Percentiles rank a stretch among this genome's conserved stretches.
Evolutionary conservation across 345 rosid genomes (phyloP).

Genomic region (Citrus trifoliata): DNA sequence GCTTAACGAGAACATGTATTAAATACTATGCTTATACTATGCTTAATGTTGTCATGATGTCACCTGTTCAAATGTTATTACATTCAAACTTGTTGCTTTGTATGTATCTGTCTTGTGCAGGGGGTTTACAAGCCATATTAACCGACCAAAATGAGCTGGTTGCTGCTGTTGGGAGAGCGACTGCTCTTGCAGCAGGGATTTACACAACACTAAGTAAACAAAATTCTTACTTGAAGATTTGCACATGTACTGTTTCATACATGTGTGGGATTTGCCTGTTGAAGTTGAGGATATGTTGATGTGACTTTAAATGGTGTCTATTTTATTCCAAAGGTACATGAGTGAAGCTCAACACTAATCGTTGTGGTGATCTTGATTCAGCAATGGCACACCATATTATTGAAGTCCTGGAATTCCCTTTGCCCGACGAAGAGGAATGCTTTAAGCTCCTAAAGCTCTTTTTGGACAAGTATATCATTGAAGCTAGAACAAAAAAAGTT

Average conservation of each 20-base stretch:
- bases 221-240: conserved; percentile 1
- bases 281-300: neutral
- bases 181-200: conserved; percentile 91
- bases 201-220: conserved; percentile 79
- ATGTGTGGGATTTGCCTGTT: neutral
- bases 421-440: conserved; percentile 81
- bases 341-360: conserved; percentile 96
- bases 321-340: conserved; percentile 54
- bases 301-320: neutral
- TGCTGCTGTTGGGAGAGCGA: conserved; percentile 75
- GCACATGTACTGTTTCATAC: neutral
- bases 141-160: conserved; percentile 94
- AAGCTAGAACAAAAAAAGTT: too few relatives aligned
- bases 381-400: conserved; percentile 86
- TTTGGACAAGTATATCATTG: conserved; percentile 56
- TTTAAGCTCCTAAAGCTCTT: conserved; percentile 82
- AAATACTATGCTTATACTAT: conserved; percentile 8
- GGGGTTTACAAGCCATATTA: conserved; percentile 82
- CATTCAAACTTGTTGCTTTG: conserved; percentile 6
- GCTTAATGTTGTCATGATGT: neutral
- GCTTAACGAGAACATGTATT: neutral
- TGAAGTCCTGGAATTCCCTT: conserved; percentile 79
- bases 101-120: conserved; percentile 30
- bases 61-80: conserved; percentile 8
- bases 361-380: conserved; percentile 92